Percentiles rank a stretch among this genome's conserved stretches.
Evolutionary conservation across 768 basidiomycete species (phyloP).

Genomic region (Wakefieldia striispora): DNA sequence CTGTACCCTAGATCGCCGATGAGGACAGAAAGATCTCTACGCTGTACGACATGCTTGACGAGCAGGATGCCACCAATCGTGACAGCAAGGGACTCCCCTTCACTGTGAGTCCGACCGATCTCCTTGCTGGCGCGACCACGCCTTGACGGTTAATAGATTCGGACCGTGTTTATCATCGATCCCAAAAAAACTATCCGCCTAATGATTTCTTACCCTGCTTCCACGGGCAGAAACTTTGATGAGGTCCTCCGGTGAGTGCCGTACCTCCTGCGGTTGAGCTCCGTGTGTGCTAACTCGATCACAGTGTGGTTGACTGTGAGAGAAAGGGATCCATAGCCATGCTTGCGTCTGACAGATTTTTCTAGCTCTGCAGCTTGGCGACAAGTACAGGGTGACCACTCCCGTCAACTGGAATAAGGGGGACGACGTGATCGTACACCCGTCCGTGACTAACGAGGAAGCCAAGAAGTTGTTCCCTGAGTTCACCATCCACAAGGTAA

Average conservation of each 20-base stretch:
- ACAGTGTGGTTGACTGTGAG: conserved; percentile 71
- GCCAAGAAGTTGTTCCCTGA: conserved; percentile 90
- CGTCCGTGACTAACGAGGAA: conserved; percentile 79
- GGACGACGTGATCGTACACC: conserved; percentile 92
- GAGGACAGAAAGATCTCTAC: conserved; percentile 79
- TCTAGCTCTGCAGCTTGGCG: conserved; percentile 82
- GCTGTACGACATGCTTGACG: conserved; percentile 94
- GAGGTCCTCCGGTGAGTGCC: conserved; percentile 57
- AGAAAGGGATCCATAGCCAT: conserved; percentile 33
- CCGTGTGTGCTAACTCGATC: conserved; percentile 10
- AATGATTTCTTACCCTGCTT: conserved; percentile 89
- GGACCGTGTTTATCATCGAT: conserved; percentile 97
- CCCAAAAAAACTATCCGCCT: conserved; percentile 94
- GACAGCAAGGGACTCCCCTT: conserved; percentile 89
- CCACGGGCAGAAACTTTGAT: conserved; percentile 91
- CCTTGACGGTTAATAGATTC: conserved; percentile 51
- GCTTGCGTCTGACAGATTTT: conserved; percentile 20
- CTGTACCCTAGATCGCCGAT: conserved; percentile 75
- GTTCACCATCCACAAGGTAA: conserved; percentile 75
- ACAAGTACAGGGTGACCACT: conserved; percentile 81
- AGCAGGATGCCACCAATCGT: conserved; percentile 89
- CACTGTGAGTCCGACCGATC: conserved; percentile 57
- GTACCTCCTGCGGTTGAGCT: neutral
- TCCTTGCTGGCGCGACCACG: neutral
- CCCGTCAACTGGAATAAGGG: conserved; percentile 96